These are phyloP conservation scores for Monilinia polystroma DNA, from an alignment of 2,329 filamentous ascomycete genomes.

Conservation along the genomic window DNA sequence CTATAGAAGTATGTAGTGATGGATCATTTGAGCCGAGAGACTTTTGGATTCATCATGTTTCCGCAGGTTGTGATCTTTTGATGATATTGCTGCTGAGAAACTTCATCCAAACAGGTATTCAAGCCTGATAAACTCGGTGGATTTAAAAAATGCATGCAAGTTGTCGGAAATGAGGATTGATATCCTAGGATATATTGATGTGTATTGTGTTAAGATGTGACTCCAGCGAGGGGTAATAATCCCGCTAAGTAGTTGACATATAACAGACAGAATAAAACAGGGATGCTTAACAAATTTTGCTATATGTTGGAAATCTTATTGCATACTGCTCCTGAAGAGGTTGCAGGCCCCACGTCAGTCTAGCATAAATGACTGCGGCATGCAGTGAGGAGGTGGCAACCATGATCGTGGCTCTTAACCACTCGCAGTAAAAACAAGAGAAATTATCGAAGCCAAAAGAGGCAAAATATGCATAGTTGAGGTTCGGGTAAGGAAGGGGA, in stretches of 20 bases:
- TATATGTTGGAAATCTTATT: background rate
- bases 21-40: background rate
- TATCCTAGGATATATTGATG: slow-evolving; percentile 8
- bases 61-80: background rate
- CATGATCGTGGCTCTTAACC: background rate
- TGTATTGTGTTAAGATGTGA: background rate
- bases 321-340: background rate
- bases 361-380: slow-evolving; percentile 2
- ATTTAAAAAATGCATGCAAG: background rate
- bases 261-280: background rate
- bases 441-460: background rate
- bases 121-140: background rate
- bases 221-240: background rate
- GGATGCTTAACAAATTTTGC: background rate
- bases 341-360: slow-evolving; percentile 1
- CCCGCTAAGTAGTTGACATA: background rate
- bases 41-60: background rate
- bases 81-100: background rate
- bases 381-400: background rate
- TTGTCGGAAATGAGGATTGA: slow-evolving; percentile 7
- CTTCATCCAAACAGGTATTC: background rate
- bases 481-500: background rate
- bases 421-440: background rate
- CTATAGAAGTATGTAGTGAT: background rate
- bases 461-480: background rate